Evolutionary conservation across 345 rosid species (phyloP).

Genomic region (Abelmoschus esculentus): DNA sequence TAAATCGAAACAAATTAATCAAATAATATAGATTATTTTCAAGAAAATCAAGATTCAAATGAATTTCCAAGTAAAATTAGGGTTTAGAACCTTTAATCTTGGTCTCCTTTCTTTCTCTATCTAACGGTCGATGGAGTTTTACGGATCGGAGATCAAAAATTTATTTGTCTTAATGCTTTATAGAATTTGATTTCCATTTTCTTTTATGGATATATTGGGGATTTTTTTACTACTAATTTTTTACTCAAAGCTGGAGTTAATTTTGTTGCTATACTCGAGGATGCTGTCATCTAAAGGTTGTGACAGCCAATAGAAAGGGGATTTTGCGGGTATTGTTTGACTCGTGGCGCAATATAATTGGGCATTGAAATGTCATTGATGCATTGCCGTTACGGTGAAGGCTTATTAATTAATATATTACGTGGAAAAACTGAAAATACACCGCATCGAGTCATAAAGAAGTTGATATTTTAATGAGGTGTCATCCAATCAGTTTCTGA

Average conservation of each 20-base stretch:
- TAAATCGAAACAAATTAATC: background rate
- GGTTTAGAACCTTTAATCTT: background rate
- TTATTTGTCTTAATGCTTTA: background rate
- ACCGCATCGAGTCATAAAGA: background rate
- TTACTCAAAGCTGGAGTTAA: background rate
- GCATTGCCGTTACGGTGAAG: background rate
- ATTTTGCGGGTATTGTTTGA: background rate
- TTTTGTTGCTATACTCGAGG: background rate
- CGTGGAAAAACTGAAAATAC: background rate
- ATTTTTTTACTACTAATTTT: background rate
- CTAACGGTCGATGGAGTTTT: constrained; percentile 9
- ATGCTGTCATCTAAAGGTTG: background rate
- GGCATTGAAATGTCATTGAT: background rate
- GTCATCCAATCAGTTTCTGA: constrained; percentile 14
- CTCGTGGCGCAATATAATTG: background rate
- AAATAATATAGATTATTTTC: background rate
- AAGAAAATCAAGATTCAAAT: background rate
- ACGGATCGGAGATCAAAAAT: constrained; percentile 25
- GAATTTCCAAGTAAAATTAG: background rate
- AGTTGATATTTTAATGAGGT: background rate
- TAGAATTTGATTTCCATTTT: background rate
- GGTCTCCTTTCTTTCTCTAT: constrained; percentile 17
- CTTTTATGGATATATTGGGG: background rate
- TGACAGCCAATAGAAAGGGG: background rate
- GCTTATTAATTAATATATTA: background rate